These are phyloP conservation scores for Setaria viridis DNA, from an alignment of 202 grass and related monocot genomes.

Conservation along the genomic window DNA sequence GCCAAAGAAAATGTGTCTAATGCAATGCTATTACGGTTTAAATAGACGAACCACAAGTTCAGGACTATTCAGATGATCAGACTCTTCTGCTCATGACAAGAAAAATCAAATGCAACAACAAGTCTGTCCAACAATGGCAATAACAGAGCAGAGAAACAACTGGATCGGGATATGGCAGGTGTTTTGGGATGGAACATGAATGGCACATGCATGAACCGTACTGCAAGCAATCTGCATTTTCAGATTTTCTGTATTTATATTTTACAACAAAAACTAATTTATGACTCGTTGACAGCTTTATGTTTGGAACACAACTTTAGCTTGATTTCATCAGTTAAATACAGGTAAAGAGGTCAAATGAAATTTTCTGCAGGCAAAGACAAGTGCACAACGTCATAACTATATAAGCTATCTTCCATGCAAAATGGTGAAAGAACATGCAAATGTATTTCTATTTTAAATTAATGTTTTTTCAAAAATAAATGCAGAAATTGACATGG, in stretches of 20 bases:
- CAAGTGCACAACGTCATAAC: background rate
- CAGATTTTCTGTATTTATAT: background rate
- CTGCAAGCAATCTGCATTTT: slow-evolving; percentile 2
- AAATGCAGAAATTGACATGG: slow-evolving; percentile 6
- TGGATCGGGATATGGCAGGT: background rate
- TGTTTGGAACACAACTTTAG: background rate
- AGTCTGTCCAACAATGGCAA: background rate
- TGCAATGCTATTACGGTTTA: background rate
- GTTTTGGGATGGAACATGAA: background rate
- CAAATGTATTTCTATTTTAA: background rate
- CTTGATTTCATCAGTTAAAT: slow-evolving; percentile 7
- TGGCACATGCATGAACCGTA: slow-evolving; percentile 9
- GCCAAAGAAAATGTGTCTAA: background rate
- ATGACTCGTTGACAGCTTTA: slow-evolving; percentile 1
- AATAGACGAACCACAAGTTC: background rate
- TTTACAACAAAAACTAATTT: background rate
- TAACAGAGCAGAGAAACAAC: background rate
- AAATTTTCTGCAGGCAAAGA: background rate
- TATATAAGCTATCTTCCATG: slow-evolving; percentile 20
- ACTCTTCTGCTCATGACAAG: background rate
- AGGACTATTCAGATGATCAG: background rate
- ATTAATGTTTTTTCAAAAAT: background rate
- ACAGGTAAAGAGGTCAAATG: background rate
- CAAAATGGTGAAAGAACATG: background rate
- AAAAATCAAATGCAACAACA: slow-evolving; percentile 21